Evolutionary conservation across 23 red algal species (phyloP).

Genomic region (Gracilaria domingensis): DNA sequence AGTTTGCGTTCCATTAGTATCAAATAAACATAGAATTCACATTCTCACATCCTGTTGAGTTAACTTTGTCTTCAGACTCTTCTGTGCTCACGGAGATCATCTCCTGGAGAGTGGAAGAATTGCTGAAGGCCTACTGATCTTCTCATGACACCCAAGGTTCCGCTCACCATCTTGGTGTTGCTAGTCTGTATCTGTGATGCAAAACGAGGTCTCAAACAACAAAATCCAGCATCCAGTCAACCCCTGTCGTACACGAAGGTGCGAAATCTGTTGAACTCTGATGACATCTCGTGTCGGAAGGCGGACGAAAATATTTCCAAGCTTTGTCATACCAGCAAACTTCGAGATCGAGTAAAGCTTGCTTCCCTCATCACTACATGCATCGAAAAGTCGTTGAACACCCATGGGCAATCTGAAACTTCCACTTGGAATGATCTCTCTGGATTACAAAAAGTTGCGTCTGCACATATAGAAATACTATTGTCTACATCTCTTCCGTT

Average conservation of each 20-base stretch:
- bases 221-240: neutral
- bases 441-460: neutral
- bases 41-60: too few species aligned
- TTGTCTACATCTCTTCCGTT: neutral
- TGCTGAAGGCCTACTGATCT: too few species aligned
- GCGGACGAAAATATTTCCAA: neutral
- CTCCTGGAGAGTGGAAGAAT: too few species aligned
- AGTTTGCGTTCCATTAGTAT: too few species aligned
- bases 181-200: neutral
- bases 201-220: neutral
- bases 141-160: neutral
- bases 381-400: neutral
- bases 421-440: neutral
- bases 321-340: neutral
- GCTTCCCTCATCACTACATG: slow-evolving; percentile 4
- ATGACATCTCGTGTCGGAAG: neutral
- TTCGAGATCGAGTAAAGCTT: neutral
- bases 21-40: too few species aligned
- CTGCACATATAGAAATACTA: neutral
- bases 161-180: neutral
- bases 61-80: too few species aligned
- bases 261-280: neutral
- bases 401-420: neutral
- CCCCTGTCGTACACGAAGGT: neutral
- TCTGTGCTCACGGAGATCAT: too few species aligned